phyloP scores from a whole-genome alignment of 2,329 filamentous ascomycete species.

The Erysiphe neolycopersici region DNA sequence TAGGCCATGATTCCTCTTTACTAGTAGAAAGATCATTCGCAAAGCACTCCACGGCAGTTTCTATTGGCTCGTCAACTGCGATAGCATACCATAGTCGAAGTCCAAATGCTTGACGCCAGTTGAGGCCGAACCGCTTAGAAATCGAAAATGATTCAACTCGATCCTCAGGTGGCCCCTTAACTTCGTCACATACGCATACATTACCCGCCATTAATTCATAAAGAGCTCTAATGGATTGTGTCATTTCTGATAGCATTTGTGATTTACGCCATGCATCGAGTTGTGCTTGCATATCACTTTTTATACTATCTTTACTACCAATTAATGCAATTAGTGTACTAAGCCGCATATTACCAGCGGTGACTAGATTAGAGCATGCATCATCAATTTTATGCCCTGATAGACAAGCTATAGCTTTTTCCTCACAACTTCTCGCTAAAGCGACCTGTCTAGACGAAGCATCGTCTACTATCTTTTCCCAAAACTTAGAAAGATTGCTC shows the following conservation, averaged over 20 bases:
- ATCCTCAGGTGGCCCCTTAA: slow-evolving; percentile 51
- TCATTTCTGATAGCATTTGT: slow-evolving; percentile 68
- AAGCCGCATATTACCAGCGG: slow-evolving; percentile 56
- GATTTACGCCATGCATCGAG: slow-evolving; percentile 62
- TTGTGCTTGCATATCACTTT: slow-evolving; percentile 52
- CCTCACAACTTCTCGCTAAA: slow-evolving; percentile 39
- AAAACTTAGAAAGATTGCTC: slow-evolving; percentile 38
- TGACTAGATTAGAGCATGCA: slow-evolving; percentile 54
- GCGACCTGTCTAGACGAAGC: slow-evolving; percentile 26
- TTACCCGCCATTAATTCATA: slow-evolving; percentile 82
- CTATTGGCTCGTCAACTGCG: slow-evolving; percentile 37
- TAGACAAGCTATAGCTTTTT: slow-evolving; percentile 59
- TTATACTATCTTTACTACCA: slow-evolving; percentile 40
- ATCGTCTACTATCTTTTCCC: slow-evolving; percentile 37
- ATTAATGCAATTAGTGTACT: slow-evolving; percentile 65
- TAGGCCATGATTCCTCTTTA: slow-evolving; percentile 39
- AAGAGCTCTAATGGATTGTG: slow-evolving; percentile 54
- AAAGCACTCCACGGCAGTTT: slow-evolving; percentile 47
- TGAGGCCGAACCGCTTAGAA: slow-evolving; percentile 56
- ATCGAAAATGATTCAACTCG: slow-evolving; percentile 56
- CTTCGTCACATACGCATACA: slow-evolving; percentile 57
- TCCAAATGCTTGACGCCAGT: slow-evolving; percentile 86
- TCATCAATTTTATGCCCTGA: slow-evolving; percentile 56
- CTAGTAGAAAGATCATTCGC: slow-evolving; percentile 44
- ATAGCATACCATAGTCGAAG: slow-evolving; percentile 75